Evolutionary conservation across 1,284 basidiomycete genomes (phyloP).

Genomic region (Apiotrichum gracile): DNA sequence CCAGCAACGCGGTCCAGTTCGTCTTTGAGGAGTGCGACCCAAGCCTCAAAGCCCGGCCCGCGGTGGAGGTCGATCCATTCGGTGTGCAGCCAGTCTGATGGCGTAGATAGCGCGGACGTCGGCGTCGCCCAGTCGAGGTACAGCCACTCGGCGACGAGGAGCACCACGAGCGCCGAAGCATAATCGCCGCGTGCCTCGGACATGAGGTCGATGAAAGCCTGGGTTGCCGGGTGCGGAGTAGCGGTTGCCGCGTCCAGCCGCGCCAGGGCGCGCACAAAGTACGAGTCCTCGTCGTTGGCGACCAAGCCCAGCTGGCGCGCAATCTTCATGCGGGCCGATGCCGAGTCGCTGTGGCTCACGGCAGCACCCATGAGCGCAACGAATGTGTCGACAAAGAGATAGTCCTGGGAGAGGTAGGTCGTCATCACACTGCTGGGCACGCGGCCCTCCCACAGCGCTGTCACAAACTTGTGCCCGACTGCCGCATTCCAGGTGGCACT

Average conservation of each 20-base stretch:
- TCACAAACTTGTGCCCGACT: constrained; percentile 5
- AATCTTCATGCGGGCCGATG: constrained; percentile 4
- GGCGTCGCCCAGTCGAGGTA: constrained; percentile 19
- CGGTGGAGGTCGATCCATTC: constrained; percentile 23
- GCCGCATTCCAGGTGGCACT: constrained; percentile 1
- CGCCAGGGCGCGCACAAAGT: constrained; percentile 13
- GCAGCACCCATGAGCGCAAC: constrained; percentile 16
- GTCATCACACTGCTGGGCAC: constrained; percentile 6
- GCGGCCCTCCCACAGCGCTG: constrained; percentile 11
- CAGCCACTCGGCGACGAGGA: constrained; percentile 21
- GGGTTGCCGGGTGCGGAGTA: not conserved
- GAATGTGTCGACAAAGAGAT: constrained; percentile 15
- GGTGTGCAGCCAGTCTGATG: constrained; percentile 9
- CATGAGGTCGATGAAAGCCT: constrained; percentile 10
- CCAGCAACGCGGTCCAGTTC: constrained; percentile 13
- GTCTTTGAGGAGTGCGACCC: constrained; percentile 10
- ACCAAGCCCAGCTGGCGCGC: constrained; percentile 15
- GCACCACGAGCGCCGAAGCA: constrained; percentile 5
- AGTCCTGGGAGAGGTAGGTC: constrained; percentile 13
- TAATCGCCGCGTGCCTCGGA: constrained; percentile 4
- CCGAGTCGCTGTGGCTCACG: constrained; percentile 7
- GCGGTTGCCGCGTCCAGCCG: not conserved
- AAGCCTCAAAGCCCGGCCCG: constrained; percentile 8
- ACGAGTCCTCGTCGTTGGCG: constrained; percentile 15
- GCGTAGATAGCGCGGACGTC: not conserved